Conservation (phyloP, 352 stramenopile genomes). For the Heterotrichella gracilis region DNA sequence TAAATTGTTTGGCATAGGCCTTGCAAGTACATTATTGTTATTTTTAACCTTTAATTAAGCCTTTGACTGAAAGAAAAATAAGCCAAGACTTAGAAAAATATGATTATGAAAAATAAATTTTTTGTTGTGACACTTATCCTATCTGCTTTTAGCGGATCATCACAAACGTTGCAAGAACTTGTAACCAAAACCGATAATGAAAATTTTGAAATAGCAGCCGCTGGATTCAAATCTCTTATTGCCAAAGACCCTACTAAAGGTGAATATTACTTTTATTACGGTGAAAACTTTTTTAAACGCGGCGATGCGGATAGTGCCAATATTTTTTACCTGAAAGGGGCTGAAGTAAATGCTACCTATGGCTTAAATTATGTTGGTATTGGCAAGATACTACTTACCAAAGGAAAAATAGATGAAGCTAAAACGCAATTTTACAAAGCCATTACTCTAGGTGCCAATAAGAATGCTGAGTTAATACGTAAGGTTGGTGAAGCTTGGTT, state of each 20-base stretch:
- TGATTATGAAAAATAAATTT: too few relatives aligned
- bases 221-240: not conserved
- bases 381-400: not conserved
- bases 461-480: not conserved
- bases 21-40: too few relatives aligned
- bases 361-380: not conserved
- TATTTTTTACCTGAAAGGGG: conserved; percentile 3
- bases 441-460: not conserved
- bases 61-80: too few relatives aligned
- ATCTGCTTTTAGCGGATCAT: too few relatives aligned
- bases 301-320: not conserved
- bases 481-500: not conserved
- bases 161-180: not conserved
- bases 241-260: not conserved
- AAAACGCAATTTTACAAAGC: conserved; percentile 8
- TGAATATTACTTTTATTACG: not conserved
- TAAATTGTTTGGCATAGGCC: too few relatives aligned
- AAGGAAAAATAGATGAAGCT: not conserved
- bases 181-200: not conserved
- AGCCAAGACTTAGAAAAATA: too few relatives aligned
- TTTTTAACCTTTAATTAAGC: too few relatives aligned
- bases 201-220: not conserved
- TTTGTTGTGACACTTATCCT: too few relatives aligned
- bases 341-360: not conserved
- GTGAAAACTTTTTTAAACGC: not conserved